These are phyloP conservation scores for Chytriomyces sp. DNA, from an alignment of 192 early-diverging fungal species.

Conservation along the genomic window DNA sequence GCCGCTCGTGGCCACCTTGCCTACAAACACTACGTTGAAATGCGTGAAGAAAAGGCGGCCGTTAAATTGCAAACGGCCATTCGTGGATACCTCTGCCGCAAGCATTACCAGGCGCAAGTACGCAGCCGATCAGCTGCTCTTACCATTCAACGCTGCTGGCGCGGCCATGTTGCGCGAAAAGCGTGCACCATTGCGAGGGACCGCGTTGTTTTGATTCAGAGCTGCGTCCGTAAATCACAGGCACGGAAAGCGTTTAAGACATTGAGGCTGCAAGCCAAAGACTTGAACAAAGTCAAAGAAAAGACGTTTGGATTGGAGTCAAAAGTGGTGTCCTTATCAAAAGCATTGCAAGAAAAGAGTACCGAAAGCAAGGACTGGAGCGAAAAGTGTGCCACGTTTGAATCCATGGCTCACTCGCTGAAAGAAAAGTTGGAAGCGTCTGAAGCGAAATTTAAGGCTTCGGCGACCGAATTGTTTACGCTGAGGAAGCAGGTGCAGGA, in stretches of 20 bases:
- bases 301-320: constrained; percentile 86
- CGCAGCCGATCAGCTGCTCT: constrained; percentile 24
- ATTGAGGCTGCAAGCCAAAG: constrained; percentile 79
- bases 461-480: constrained; percentile 43
- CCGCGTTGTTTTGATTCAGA: constrained; percentile 78
- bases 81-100: constrained; percentile 69
- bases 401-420: constrained; percentile 69
- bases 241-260: constrained; percentile 70
- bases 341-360: constrained; percentile 65
- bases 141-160: neutral
- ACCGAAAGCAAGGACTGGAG: constrained; percentile 65
- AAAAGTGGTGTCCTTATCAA: constrained; percentile 91
- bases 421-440: constrained; percentile 68
- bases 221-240: constrained; percentile 71
- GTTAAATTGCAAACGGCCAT: constrained; percentile 74
- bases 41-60: constrained; percentile 70
- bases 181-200: constrained; percentile 57
- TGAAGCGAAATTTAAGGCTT: constrained; percentile 60
- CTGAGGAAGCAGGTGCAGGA: constrained; percentile 36
- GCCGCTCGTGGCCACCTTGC: constrained; percentile 65
- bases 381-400: constrained; percentile 61
- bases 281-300: constrained; percentile 86
- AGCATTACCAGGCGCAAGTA: constrained; percentile 59
- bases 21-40: constrained; percentile 57
- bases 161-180: constrained; percentile 46